Conservation (phyloP, 371 early-diverging fungal genomes). For the Actinomortierella ambigua region DNA sequence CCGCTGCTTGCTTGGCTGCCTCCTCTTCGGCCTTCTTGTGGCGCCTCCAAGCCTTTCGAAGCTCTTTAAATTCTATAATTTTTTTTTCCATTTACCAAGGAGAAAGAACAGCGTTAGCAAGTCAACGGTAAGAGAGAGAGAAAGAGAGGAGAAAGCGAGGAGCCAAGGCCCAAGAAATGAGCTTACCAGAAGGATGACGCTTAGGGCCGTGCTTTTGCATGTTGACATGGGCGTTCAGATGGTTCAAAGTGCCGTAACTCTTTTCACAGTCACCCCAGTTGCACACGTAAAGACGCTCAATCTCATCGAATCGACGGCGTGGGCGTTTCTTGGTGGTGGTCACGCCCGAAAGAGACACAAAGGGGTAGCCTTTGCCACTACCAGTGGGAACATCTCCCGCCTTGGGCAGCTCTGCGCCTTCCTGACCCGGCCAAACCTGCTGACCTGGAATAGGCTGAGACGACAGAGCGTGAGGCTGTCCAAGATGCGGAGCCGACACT, state of each 20-base stretch:
- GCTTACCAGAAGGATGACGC: conserved; percentile 48
- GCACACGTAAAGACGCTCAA: conserved; percentile 73
- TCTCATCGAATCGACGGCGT: conserved; percentile 73
- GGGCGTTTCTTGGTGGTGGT: conserved; percentile 71
- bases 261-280: conserved; percentile 66
- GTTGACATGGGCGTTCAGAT: conserved; percentile 73
- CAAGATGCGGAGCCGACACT: too few species aligned
- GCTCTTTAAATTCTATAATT: conserved; percentile 65
- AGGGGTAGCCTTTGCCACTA: conserved; percentile 58
- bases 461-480: too few species aligned
- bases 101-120: background rate
- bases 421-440: background rate
- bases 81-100: background rate
- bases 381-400: conserved; percentile 9
- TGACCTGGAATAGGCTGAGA: too few species aligned
- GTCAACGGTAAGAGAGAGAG: background rate
- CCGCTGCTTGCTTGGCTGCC: conserved; percentile 45
- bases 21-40: conserved; percentile 50
- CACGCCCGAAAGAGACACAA: conserved; percentile 66
- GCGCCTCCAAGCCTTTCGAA: conserved; percentile 52
- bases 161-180: background rate
- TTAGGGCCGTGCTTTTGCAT: conserved; percentile 73
- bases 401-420: conserved; percentile 12
- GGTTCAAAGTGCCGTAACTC: conserved; percentile 74
- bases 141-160: background rate